Conservation (phyloP, 306 rosid species). For the Sicyos edulis region DNA sequence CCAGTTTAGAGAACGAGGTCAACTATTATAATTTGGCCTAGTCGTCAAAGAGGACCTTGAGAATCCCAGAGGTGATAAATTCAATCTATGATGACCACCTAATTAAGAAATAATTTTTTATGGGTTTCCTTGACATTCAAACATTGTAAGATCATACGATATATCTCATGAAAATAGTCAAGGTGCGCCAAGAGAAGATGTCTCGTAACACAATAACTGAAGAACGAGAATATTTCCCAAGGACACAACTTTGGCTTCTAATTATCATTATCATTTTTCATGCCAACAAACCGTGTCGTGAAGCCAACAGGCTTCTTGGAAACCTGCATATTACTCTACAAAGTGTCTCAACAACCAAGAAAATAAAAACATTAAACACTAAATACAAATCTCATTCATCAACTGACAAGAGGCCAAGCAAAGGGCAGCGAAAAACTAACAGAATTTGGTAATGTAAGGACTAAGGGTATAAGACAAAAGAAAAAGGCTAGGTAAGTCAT, state of each 20-base stretch:
- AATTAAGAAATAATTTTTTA: no score
- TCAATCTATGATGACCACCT: no score
- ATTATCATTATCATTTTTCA: not conserved
- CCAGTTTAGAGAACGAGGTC: not conserved
- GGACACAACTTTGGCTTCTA: not conserved
- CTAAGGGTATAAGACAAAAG: no score
- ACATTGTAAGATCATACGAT: no score
- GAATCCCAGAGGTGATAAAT: no score
- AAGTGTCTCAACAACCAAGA: not conserved
- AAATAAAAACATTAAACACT: not conserved
- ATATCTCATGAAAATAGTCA: no score
- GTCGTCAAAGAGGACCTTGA: no score
- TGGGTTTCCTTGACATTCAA: no score
- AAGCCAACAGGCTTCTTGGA: not conserved
- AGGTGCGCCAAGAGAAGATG: no score
- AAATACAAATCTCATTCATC: not conserved
- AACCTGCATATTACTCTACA: not conserved
- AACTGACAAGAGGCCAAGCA: not conserved
- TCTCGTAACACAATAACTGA: not conserved
- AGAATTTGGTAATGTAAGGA: not conserved
- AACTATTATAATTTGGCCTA: no score
- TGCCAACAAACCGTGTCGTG: not conserved
- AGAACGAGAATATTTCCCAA: not conserved
- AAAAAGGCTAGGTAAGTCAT: not conserved
- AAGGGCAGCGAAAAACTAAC: not conserved